These are phyloP conservation scores for Paramecium pentaurelia DNA, from an alignment of 73 alveolate species.

Conservation along the genomic window DNA sequence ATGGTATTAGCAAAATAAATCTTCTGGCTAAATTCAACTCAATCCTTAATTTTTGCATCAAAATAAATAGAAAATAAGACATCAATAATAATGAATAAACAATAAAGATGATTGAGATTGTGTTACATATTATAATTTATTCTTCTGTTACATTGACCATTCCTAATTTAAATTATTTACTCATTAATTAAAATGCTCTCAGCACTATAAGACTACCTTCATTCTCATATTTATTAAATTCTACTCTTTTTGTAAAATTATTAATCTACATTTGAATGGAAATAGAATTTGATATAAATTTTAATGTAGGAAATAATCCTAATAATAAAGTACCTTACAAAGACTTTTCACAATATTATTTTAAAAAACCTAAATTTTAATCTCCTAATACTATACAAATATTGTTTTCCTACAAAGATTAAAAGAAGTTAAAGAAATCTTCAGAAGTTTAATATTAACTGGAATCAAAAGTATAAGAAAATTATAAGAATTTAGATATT, in stretches of 20 bases:
- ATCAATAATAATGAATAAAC: not conserved
- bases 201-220: slow-evolving; percentile 6
- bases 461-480: not conserved
- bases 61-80: not conserved
- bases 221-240: not conserved
- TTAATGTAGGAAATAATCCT: slow-evolving; percentile 3
- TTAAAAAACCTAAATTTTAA: not conserved
- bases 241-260: slow-evolving; percentile 30
- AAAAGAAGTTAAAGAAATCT: not conserved
- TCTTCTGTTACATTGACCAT: not conserved
- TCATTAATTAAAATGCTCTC: not conserved
- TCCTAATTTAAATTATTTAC: not conserved
- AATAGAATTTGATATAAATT: not conserved
- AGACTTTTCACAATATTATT: not conserved
- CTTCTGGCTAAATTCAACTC: not conserved
- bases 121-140: not conserved
- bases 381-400: not conserved
- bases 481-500: not conserved
- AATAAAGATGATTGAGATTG: not conserved
- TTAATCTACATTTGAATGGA: not conserved
- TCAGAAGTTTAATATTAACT: not conserved
- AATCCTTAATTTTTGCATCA: not conserved
- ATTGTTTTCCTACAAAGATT: not conserved
- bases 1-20: not conserved
- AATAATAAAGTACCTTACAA: not conserved